Percentiles rank a stretch among this genome's conserved stretches.
Evolutionary conservation across 2,329 filamentous ascomycete species (phyloP).

Genomic region (Elsinoe arachidis): DNA sequence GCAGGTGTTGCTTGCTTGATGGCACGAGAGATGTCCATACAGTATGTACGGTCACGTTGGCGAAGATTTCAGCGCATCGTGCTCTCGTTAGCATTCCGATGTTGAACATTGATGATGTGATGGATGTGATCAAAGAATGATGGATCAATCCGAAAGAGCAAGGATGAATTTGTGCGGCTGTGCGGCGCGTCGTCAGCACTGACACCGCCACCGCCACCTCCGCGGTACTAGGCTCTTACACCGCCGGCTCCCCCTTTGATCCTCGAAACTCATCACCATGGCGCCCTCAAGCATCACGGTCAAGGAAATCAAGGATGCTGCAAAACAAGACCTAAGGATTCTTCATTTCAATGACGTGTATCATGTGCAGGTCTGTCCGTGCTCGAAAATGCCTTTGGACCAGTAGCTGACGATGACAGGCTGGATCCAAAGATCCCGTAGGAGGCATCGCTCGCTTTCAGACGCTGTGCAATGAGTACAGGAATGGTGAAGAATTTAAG

Average conservation of each 20-base stretch:
- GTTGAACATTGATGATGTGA: background rate
- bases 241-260: background rate
- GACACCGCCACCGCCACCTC: constrained; percentile 12
- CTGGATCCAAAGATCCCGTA: constrained; percentile 66
- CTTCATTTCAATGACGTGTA: constrained; percentile 94
- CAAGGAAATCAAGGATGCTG: constrained; percentile 20
- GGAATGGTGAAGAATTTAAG: constrained; percentile 49
- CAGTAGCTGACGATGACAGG: constrained; percentile 30
- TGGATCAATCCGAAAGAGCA: background rate
- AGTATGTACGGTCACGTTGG: too few species aligned
- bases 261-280: background rate
- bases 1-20: too few species aligned
- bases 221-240: constrained; percentile 3
- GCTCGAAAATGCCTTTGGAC: background rate
- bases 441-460: constrained; percentile 78
- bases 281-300: constrained; percentile 6
- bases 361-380: constrained; percentile 50
- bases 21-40: too few species aligned
- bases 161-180: background rate
- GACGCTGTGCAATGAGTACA: constrained; percentile 67
- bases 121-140: background rate
- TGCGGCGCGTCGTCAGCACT: constrained; percentile 8
- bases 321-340: constrained; percentile 63
- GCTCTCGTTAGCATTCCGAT: background rate
- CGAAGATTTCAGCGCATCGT: too few species aligned